Evolutionary conservation across 345 rosid species (phyloP).

Genomic region (Citrus sinensis): DNA sequence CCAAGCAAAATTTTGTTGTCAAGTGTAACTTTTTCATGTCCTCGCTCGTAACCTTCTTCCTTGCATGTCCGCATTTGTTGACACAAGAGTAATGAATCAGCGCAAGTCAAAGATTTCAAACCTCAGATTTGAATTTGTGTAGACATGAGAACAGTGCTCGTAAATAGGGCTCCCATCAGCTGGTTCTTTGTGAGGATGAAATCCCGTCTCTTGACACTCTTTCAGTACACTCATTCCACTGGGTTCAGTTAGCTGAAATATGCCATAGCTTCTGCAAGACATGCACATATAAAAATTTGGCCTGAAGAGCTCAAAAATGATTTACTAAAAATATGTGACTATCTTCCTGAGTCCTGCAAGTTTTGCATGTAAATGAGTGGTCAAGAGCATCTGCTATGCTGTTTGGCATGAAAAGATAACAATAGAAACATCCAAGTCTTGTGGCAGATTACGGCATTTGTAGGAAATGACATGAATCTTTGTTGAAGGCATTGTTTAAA

Average conservation of each 20-base stretch:
- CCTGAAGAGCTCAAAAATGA: background rate
- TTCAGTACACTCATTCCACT: conserved; percentile 70
- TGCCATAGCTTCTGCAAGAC: conserved; percentile 53
- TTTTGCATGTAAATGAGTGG: background rate
- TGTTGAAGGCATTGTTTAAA: background rate
- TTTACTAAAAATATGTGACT: background rate
- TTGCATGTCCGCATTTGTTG: background rate
- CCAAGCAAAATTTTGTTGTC: background rate
- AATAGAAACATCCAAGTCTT: background rate
- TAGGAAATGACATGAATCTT: background rate
- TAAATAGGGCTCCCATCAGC: conserved; percentile 67
- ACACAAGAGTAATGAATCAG: conserved; percentile 14
- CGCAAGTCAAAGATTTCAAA: conserved; percentile 92
- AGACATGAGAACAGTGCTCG: conserved; percentile 73
- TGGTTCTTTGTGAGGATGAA: conserved; percentile 74
- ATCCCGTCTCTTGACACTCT: conserved; percentile 66
- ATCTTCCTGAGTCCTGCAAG: background rate
- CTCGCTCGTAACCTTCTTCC: background rate
- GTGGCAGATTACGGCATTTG: background rate
- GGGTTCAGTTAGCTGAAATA: conserved; percentile 71
- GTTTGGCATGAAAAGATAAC: background rate
- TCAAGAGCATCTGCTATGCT: background rate
- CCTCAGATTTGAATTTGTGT: conserved; percentile 78
- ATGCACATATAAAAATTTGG: conserved; percentile 3
- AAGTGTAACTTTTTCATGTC: background rate